Base-by-base conservation (phyloP, 1,284 basidiomycete species). In the Dichomitus squalens region DNA sequence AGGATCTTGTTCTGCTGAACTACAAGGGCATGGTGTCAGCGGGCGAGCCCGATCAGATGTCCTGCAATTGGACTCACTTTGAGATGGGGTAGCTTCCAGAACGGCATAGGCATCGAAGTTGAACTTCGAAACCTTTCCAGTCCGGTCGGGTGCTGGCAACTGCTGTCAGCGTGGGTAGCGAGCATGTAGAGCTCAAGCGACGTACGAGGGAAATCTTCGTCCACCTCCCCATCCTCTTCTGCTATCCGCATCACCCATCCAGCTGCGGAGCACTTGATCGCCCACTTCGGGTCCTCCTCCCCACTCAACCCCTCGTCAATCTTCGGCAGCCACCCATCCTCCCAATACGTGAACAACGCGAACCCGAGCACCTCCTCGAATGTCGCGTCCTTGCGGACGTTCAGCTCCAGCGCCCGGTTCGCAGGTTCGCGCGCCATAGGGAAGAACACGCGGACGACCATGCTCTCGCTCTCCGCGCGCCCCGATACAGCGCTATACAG, bases 291-390 rank as follows among this genome's bases (percentile, higher is more conserved):
- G 56, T 91, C 86, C 27, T 86, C 83, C 53, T 84, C 82, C 4
- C 82, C 83, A 29, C 71, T 70, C 48, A 85, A 61, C 2, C 85
- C 86, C 49, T 88, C 86, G 64, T 89, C 86, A 29, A 97, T 72
- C 66, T 85, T 85, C 0, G 95, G 95, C 46, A 86, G 70, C 83
- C 93, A 88, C 0, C 83, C 85, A 64, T 93, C 88, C 68, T 98
- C 95, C 86, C 93, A 93, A 67, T 95, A 99, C 31, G 77, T 90
- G 85, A 87, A 98, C 39, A 99, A 70, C 0, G 92, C 90, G 72
- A 93, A 96, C 0, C 97, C 97, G 52, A 98, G 92, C 3, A 97
- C 92, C 70, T 99, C 96, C 71, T 99, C 97, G 16, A 98, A 88
- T 0, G 89, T 92, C 0, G 95, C 91, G 67, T 98, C 96, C 64